phyloP scores from a whole-genome alignment of 805 yeast species.

The Myxozyma udenii region DNA sequence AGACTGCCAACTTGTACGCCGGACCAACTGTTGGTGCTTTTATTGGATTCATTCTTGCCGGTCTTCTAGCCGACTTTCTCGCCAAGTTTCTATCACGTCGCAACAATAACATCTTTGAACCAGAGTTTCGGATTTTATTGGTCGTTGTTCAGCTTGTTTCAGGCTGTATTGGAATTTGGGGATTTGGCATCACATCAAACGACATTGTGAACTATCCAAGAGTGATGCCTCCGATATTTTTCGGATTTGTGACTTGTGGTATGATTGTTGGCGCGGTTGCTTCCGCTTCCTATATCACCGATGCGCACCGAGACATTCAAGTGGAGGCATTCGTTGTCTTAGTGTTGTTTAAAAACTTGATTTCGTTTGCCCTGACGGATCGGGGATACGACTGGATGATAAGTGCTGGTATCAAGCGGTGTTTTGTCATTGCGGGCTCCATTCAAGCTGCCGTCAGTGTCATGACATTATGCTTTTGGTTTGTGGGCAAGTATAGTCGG shows the following conservation, averaged over 20 bases:
- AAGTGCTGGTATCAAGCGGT: conserved; percentile 11
- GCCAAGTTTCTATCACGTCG: conserved; percentile 16
- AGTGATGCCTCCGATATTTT: conserved; percentile 26
- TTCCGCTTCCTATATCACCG: conserved; percentile 28
- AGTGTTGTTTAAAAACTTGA: conserved; percentile 24
- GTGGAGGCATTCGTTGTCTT: conserved; percentile 25
- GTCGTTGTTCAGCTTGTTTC: conserved; percentile 22
- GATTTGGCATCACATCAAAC: conserved; percentile 23
- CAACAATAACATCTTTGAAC: conserved; percentile 28
- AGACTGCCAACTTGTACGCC: conserved; percentile 26
- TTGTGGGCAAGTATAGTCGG: conserved; percentile 24
- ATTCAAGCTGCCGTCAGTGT: conserved; percentile 26
- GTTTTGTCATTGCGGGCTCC: conserved; percentile 27
- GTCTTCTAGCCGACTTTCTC: conserved; percentile 14
- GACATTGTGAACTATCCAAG: conserved; percentile 13
- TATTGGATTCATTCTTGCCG: conserved; percentile 25
- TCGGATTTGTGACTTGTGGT: conserved; percentile 28
- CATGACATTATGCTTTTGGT: conserved; percentile 14
- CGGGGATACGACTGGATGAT: conserved; percentile 23
- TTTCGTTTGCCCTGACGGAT: conserved; percentile 26
- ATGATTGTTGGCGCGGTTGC: conserved; percentile 29
- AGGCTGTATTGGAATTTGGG: conserved; percentile 26
- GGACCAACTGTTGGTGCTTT: conserved; percentile 25
- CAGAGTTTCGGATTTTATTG: conserved; percentile 25
- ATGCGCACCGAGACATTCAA: conserved; percentile 28